Percentiles rank a stretch among this genome's conserved stretches.
Evolutionary conservation across 169 alveolate species (phyloP).

Genomic region (Cryptosporidium sp.): DNA sequence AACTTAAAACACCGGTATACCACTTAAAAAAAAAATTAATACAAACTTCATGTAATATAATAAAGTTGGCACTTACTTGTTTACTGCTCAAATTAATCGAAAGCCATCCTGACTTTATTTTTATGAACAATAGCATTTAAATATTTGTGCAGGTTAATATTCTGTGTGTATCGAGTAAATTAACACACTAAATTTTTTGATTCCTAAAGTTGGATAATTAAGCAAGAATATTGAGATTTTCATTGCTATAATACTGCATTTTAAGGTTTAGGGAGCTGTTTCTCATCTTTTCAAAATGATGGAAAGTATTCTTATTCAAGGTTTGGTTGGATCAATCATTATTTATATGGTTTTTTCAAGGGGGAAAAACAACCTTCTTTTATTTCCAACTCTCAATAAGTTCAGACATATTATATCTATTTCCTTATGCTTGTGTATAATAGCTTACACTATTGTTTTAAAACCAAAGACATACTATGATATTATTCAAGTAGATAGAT

Average conservation of each 20-base stretch:
- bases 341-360: slow-evolving; percentile 19
- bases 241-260: too few species aligned
- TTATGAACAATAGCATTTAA: not conserved
- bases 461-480: slow-evolving; percentile 41
- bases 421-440: not conserved
- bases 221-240: not conserved
- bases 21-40: not conserved
- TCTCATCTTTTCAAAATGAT: slow-evolving; percentile 7
- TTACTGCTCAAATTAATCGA: too few species aligned
- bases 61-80: not conserved
- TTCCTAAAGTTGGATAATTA: not conserved
- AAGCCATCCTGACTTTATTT: not conserved
- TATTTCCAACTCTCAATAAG: slow-evolving; percentile 30
- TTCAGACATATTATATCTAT: slow-evolving; percentile 5
- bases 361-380: not conserved
- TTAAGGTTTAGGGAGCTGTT: not conserved
- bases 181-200: not conserved
- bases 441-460: not conserved
- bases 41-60: too few species aligned
- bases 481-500: slow-evolving; percentile 39
- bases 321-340: slow-evolving; percentile 34
- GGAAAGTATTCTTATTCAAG: slow-evolving; percentile 55
- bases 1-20: slow-evolving; percentile 5
- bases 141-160: not conserved
- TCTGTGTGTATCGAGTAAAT: not conserved